phyloP scores from a whole-genome alignment of 2,329 filamentous ascomycete species.

The Pseudogymnoascus sp. region DNA sequence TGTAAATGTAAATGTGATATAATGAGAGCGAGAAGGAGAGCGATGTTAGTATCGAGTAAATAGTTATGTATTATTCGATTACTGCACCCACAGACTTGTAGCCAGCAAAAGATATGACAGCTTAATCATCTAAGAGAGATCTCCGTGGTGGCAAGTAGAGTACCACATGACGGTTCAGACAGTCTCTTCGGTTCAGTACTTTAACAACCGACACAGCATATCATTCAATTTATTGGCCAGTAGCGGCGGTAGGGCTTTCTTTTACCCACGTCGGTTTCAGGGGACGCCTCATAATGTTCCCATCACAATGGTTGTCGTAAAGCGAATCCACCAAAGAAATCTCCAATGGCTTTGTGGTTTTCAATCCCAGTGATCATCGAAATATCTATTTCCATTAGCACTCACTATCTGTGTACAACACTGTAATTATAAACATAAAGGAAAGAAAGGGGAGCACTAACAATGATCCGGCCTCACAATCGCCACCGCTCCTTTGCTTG shows the following conservation, averaged over 20 bases:
- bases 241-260: not conserved
- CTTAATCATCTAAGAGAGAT: too few species aligned
- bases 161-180: too few species aligned
- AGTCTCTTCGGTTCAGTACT: too few species aligned
- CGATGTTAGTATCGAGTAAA: too few species aligned
- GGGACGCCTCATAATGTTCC: not conserved
- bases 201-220: too few species aligned
- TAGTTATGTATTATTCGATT: not conserved
- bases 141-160: too few species aligned
- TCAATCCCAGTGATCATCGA: conserved; percentile 31
- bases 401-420: not conserved
- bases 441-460: conserved; percentile 29
- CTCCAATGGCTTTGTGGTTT: conserved; percentile 28
- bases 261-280: not conserved
- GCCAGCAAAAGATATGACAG: too few species aligned
- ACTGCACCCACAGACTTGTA: not conserved
- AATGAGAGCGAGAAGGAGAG: not conserved
- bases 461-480: conserved; percentile 57
- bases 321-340: conserved; percentile 31
- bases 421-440: not conserved
- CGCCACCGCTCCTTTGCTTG: conserved; percentile 38
- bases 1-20: not conserved
- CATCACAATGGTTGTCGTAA: not conserved
- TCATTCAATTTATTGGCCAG: not conserved
- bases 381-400: conserved; percentile 27